phyloP scores from a whole-genome alignment of 1,284 basidiomycete species.

The Ustilago shanxiensis region DNA sequence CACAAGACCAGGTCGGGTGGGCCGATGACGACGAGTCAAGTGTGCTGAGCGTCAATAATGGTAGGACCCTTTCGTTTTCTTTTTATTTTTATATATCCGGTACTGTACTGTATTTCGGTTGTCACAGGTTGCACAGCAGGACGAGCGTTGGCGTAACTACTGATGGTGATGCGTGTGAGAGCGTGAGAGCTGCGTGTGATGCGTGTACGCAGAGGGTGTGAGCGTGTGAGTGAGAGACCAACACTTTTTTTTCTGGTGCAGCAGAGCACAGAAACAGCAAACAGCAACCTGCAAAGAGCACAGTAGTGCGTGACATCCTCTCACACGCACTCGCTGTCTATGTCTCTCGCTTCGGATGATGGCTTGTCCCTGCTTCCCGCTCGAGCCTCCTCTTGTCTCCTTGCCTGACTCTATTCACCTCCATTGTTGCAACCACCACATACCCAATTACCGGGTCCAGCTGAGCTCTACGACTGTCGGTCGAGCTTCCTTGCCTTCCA shows the following conservation, averaged over 20 bases:
- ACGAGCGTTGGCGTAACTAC: background rate
- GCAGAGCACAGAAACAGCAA: slow-evolving; percentile 1
- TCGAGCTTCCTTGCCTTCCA: background rate
- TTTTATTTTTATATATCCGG: background rate
- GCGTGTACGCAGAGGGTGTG: slow-evolving; percentile 4
- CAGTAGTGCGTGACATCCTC: background rate
- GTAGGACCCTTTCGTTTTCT: background rate
- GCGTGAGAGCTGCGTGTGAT: slow-evolving; percentile 6
- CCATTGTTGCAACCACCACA: background rate
- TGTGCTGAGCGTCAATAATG: background rate
- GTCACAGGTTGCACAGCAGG: slow-evolving; percentile 15
- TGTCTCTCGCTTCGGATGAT: background rate
- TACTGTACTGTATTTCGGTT: no score
- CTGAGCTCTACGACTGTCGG: background rate
- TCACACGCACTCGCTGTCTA: background rate
- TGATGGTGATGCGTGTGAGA: slow-evolving; percentile 1
- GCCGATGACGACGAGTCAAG: background rate
- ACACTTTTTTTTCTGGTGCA: slow-evolving; percentile 10
- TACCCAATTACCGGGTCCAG: background rate
- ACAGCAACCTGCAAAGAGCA: background rate
- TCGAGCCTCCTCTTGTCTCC: background rate
- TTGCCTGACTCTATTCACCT: background rate
- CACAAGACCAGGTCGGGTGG: background rate
- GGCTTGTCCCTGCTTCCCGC: slow-evolving; percentile 3
- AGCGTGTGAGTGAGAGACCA: slow-evolving; percentile 8